Conservation (phyloP, 139 green algal genomes). For the Chlamydomonas sp. region DNA sequence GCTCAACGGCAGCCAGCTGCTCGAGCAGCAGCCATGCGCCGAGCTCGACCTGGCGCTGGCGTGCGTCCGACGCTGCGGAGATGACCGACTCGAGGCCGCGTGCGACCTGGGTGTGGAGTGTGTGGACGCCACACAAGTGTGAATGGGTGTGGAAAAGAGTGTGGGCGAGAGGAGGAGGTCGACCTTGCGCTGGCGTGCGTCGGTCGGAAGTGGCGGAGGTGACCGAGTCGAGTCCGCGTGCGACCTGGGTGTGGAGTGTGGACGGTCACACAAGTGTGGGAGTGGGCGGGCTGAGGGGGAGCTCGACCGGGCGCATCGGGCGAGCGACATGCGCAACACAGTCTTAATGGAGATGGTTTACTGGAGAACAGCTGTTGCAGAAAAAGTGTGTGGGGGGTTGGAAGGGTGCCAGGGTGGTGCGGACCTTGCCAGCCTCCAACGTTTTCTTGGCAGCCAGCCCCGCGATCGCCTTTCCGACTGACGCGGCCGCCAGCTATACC, state of each 20-base stretch:
- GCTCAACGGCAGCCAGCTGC: conserved; percentile 48
- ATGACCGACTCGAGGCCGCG: conserved; percentile 40
- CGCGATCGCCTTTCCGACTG: too few relatives aligned
- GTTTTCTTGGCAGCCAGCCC: conserved; percentile 6
- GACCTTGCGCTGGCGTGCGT: neutral
- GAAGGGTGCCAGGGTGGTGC: too few relatives aligned
- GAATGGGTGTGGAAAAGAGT: neutral
- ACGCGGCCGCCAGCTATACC: too few relatives aligned
- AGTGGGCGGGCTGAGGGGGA: neutral
- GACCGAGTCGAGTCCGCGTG: conserved; percentile 35
- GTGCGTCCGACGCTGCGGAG: conserved; percentile 6
- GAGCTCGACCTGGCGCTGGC: neutral
- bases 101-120: conserved; percentile 13
- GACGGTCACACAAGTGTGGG: neutral
- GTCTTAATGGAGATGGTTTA: too few relatives aligned
- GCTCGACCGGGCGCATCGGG: neutral
- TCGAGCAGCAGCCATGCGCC: conserved; percentile 58
- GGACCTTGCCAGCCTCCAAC: neutral
- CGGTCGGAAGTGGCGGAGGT: conserved; percentile 20
- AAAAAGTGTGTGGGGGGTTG: too few relatives aligned
- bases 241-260: conserved; percentile 11
- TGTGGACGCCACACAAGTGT: neutral
- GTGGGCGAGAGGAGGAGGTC: too few relatives aligned
- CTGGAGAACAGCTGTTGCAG: too few relatives aligned
- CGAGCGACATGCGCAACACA: too few relatives aligned